These are phyloP conservation scores for Pulicaria dysenterica DNA, from an alignment of 129 eudicot species.

Conservation along the genomic window DNA sequence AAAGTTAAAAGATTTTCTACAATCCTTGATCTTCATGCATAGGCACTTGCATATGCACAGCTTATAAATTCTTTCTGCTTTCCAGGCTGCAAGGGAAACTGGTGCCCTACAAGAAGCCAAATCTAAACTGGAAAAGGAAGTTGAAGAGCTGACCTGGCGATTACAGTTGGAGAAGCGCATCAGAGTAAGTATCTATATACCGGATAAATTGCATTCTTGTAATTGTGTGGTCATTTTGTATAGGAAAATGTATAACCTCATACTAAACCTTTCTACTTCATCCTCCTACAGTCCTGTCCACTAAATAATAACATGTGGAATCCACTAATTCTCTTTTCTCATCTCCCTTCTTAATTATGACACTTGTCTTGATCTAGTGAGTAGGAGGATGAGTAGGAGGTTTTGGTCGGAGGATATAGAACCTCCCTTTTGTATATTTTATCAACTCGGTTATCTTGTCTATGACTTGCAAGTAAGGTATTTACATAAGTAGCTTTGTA, in stretches of 20 bases:
- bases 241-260: background rate
- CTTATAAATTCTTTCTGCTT: slow-evolving; percentile 11
- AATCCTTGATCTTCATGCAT: slow-evolving; percentile 25
- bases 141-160: slow-evolving; percentile 82
- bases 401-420: no score
- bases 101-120: slow-evolving; percentile 90
- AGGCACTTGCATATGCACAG: slow-evolving; percentile 9
- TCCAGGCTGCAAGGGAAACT: slow-evolving; percentile 81
- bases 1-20: background rate
- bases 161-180: slow-evolving; percentile 79
- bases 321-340: no score
- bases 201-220: background rate
- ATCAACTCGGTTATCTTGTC: background rate
- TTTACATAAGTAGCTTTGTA: no score
- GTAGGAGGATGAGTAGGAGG: no score
- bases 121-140: slow-evolving; percentile 78
- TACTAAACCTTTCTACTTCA: no score
- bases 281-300: no score
- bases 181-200: slow-evolving; percentile 51
- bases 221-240: background rate
- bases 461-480: background rate
- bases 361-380: no score
- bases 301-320: no score
- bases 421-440: background rate
- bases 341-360: no score